Evolutionary conservation across 2,329 filamentous ascomycete genomes (phyloP), one percentile per base, ranked within the genome.

Genomic region (Myriosclerotinia curreyana): DNA sequence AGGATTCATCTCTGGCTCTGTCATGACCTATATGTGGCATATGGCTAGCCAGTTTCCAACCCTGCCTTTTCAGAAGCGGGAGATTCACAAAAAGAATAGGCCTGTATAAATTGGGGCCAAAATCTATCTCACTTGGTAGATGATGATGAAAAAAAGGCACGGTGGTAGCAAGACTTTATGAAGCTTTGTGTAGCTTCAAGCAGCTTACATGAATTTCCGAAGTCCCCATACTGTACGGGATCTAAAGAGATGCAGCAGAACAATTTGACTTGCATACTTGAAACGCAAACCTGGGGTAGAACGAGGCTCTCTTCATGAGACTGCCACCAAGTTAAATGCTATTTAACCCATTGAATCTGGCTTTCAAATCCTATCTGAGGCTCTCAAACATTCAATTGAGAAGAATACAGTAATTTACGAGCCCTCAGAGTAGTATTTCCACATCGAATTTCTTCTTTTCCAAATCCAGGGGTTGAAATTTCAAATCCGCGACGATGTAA

Each of bases 1-100:
- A 64, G 61, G 61, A 64, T 64, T 64, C 53, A 34, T 59, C 15
- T 42, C 36, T 20, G 25, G 20, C 53, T 59, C 51, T 64, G 44
- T 64, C 61, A 64, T 44, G 34, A 31, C 54, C 61, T 64, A 64
- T 51, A 64, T 64, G 53, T 64, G 25, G 53, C 14, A 49, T 31
- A 38, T 58, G 44, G 53, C 61, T 46, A 58, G 34, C 44, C 52
- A 58, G 50, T 63, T 34, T 50, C 34, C 44, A 49, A 31, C 20
- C 9, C 17, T 17, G 8, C 51, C 25, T 63, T 42, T 7, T 20
- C 40, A 54, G 49, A 31, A 62, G 12, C 14, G 60, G 60, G 14
- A 55, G 9, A 14, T 44, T 54, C 12, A 36, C 20, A 36, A 48
- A 38, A 38, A 62, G 17, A 42, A 42, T 40, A 22, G 22, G 44